Evolutionary conservation across 2,329 filamentous ascomycete species (phyloP).

Genomic region (Tympanopsis confertula): DNA sequence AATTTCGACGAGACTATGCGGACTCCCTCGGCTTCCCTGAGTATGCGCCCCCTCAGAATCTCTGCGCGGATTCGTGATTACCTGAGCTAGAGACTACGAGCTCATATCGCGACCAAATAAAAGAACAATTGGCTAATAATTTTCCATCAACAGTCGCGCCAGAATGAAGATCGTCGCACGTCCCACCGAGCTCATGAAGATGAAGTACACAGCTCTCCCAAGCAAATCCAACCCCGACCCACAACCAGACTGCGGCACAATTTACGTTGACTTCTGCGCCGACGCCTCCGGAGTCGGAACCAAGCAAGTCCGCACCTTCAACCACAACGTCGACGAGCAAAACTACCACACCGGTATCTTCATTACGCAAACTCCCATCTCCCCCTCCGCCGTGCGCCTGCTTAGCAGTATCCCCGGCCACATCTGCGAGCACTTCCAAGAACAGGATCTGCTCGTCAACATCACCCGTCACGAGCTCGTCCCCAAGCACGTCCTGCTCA

Average conservation of each 20-base stretch:
- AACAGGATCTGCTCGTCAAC: slow-evolving; percentile 92
- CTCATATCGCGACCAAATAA: slow-evolving; percentile 1
- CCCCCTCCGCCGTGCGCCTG: slow-evolving; percentile 76
- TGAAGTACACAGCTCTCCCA: slow-evolving; percentile 66
- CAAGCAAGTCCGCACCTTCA: slow-evolving; percentile 83
- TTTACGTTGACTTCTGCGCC: slow-evolving; percentile 86
- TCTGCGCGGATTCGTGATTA: background rate
- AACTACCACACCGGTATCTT: slow-evolving; percentile 86
- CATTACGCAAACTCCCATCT: slow-evolving; percentile 72
- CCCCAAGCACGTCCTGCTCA: slow-evolving; percentile 82
- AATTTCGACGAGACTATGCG: slow-evolving; percentile 64
- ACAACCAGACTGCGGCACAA: slow-evolving; percentile 65
- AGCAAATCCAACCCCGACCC: slow-evolving; percentile 61
- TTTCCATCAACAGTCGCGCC: slow-evolving; percentile 46
- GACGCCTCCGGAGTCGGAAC: slow-evolving; percentile 69
- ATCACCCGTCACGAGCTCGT: slow-evolving; percentile 97
- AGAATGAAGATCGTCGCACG: slow-evolving; percentile 81
- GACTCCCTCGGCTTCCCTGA: slow-evolving; percentile 63
- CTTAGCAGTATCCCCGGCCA: slow-evolving; percentile 65
- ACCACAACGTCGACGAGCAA: slow-evolving; percentile 66
- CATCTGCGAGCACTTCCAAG: slow-evolving; percentile 83
- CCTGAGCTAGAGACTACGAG: slow-evolving; percentile 4
- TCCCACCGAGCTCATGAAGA: slow-evolving; percentile 73
- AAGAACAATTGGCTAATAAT: slow-evolving; percentile 1
- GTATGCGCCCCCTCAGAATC: slow-evolving; percentile 34